Percentiles rank a stretch among this genome's conserved stretches.
Conservation (phyloP, 352 stramenopile species). For the Elongisporangium anandrum region DNA sequence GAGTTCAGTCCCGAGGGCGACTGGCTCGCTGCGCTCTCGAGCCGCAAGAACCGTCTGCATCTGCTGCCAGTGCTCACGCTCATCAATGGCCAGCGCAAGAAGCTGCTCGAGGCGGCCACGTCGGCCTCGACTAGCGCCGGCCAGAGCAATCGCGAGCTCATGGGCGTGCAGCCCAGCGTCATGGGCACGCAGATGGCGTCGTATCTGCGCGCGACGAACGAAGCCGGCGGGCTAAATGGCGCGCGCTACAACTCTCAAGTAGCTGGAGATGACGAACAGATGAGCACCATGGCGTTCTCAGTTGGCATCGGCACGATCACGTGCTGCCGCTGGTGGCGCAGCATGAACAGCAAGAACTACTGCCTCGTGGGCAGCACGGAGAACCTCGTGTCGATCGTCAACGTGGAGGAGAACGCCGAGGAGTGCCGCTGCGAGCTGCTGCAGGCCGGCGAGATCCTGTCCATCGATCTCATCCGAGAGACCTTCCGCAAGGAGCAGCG, state of each 20-base stretch:
- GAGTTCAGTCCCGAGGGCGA: slow-evolving; percentile 83
- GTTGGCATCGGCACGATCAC: slow-evolving; percentile 61
- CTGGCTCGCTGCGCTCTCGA: slow-evolving; percentile 76
- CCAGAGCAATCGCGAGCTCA: slow-evolving; percentile 52
- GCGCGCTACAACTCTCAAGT: slow-evolving; percentile 81
- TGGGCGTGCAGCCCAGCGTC: slow-evolving; percentile 62
- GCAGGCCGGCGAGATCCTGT: slow-evolving; percentile 51
- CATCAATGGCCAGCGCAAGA: slow-evolving; percentile 46
- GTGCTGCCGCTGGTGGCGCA: slow-evolving; percentile 76
- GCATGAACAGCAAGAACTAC: slow-evolving; percentile 81
- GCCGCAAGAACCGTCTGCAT: slow-evolving; percentile 72
- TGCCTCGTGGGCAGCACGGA: slow-evolving; percentile 74
- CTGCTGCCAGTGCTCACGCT: slow-evolving; percentile 65
- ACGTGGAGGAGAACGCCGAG: slow-evolving; percentile 82
- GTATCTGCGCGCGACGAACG: slow-evolving; percentile 78
- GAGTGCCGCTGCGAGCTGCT: slow-evolving; percentile 80
- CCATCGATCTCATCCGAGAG: slow-evolving; percentile 75
- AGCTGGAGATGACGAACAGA: slow-evolving; percentile 73
- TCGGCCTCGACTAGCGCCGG: not conserved
- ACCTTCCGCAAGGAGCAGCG: slow-evolving; percentile 69
- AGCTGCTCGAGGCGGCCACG: slow-evolving; percentile 51
- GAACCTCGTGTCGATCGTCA: slow-evolving; percentile 81
- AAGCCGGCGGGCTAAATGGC: slow-evolving; percentile 72
- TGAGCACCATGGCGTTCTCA: slow-evolving; percentile 82
- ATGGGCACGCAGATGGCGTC: slow-evolving; percentile 84